Conservation (phyloP, 2,329 filamentous ascomycete genomes). For the Trichoderma gracile region DNA sequence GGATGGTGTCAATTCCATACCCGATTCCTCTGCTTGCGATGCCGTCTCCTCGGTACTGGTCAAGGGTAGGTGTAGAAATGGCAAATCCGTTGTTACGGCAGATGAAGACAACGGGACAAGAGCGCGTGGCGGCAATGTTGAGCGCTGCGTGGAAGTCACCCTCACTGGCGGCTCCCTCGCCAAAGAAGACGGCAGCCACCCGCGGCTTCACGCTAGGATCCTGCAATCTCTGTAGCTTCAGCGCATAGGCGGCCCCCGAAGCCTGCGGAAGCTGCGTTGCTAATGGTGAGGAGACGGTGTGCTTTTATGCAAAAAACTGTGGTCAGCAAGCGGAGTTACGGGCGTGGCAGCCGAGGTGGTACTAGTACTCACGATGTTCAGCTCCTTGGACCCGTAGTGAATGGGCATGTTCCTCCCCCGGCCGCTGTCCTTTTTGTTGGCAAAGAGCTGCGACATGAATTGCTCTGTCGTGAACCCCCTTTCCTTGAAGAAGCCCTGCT, state of each 20-base stretch:
- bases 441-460: constrained; percentile 95
- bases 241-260: constrained; percentile 79
- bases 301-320: constrained; percentile 47
- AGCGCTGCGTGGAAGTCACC: constrained; percentile 90
- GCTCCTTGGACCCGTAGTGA: constrained; percentile 82
- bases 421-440: constrained; percentile 78
- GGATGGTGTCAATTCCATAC: constrained; percentile 91
- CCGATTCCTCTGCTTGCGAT: constrained; percentile 85
- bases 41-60: constrained; percentile 89
- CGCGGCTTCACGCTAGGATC: constrained; percentile 67
- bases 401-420: constrained; percentile 94
- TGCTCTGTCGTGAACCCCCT: constrained; percentile 83
- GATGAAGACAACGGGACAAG: constrained; percentile 86
- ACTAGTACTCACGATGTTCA: constrained; percentile 76
- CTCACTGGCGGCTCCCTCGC: constrained; percentile 86
- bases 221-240: constrained; percentile 76
- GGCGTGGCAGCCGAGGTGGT: background rate
- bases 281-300: constrained; percentile 79
- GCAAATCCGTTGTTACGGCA: constrained; percentile 93
- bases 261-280: constrained; percentile 91
- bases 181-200: constrained; percentile 82
- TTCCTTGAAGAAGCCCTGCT: constrained; percentile 87
- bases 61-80: constrained; percentile 84
- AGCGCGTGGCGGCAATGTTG: constrained; percentile 85
- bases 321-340: background rate